phyloP scores from a whole-genome alignment of 208 protist species.

The Leptomonas seymouri region DNA sequence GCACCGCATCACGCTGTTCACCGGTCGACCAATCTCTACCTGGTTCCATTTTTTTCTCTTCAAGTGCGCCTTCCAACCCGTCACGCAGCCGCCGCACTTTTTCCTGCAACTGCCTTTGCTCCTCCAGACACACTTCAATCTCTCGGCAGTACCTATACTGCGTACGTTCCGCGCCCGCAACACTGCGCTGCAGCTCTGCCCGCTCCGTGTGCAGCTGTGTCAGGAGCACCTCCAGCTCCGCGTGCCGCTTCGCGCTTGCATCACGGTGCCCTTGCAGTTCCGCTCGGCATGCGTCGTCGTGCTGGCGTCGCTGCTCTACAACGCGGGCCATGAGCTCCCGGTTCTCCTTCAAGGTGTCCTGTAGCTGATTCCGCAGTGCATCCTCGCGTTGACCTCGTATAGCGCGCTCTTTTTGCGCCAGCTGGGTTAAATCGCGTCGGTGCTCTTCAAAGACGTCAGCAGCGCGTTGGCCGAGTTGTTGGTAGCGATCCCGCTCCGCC shows the following conservation, averaged over 20 bases:
- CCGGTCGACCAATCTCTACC: neutral
- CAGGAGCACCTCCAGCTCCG: constrained; percentile 32
- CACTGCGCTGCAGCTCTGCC: constrained; percentile 28
- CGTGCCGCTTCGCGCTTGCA: constrained; percentile 7
- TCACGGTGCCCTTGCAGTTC: constrained; percentile 34
- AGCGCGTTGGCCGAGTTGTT: constrained; percentile 40
- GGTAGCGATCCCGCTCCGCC: constrained; percentile 64
- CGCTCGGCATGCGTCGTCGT: constrained; percentile 28
- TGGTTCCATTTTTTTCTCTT: neutral
- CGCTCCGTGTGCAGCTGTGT: constrained; percentile 34
- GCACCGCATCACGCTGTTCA: neutral
- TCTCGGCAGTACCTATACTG: constrained; percentile 15
- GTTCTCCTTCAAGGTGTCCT: constrained; percentile 33
- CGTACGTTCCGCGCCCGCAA: constrained; percentile 24
- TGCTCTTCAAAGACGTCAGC: constrained; percentile 64
- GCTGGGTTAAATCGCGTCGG: constrained; percentile 68
- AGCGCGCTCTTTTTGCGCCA: constrained; percentile 71
- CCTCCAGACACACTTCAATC: constrained; percentile 26
- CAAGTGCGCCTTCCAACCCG: neutral
- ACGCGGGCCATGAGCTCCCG: constrained; percentile 31
- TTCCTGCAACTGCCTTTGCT: constrained; percentile 30
- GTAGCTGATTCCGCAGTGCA: constrained; percentile 52
- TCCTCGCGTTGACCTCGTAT: constrained; percentile 57
- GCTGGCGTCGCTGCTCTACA: constrained; percentile 20
- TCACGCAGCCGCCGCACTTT: constrained; percentile 17